These are phyloP conservation scores for Cryptococcus sp. DNA, from an alignment of 1,284 basidiomycete species.

Conservation along the genomic window DNA sequence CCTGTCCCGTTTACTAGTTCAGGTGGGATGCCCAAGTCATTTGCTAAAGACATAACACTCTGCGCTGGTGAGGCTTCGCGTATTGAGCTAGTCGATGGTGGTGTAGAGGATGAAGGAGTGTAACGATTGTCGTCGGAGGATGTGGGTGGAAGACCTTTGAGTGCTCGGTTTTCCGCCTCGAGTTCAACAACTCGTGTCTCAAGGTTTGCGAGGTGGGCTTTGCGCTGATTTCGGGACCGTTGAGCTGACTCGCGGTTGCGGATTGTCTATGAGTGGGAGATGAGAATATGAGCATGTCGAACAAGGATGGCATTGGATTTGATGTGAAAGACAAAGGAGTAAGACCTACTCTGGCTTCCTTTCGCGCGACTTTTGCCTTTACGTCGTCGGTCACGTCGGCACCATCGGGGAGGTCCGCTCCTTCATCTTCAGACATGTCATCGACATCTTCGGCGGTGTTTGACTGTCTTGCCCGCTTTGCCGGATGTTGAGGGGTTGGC, in stretches of 20 bases:
- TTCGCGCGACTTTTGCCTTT: constrained; percentile 38
- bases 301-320: neutral
- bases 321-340: neutral
- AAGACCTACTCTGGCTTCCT: constrained; percentile 45
- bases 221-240: constrained; percentile 50
- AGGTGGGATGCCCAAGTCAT: constrained; percentile 39
- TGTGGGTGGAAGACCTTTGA: constrained; percentile 21
- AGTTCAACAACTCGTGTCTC: constrained; percentile 49
- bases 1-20: constrained; percentile 37
- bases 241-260: constrained; percentile 50
- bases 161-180: constrained; percentile 45
- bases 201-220: constrained; percentile 48
- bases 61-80: constrained; percentile 39
- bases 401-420: neutral
- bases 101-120: constrained; percentile 6
- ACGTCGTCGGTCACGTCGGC: constrained; percentile 30
- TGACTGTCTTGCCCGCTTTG: constrained; percentile 24
- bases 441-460: constrained; percentile 14
- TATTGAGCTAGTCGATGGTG: constrained; percentile 2
- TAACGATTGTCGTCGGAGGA: constrained; percentile 7
- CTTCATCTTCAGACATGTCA: constrained; percentile 24
- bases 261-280: constrained; percentile 31
- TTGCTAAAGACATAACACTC: constrained; percentile 37
- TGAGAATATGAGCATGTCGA: neutral
- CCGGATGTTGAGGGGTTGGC: constrained; percentile 5